Conservation (phyloP, 768 basidiomycete genomes). For the Nidularia sp. region DNA sequence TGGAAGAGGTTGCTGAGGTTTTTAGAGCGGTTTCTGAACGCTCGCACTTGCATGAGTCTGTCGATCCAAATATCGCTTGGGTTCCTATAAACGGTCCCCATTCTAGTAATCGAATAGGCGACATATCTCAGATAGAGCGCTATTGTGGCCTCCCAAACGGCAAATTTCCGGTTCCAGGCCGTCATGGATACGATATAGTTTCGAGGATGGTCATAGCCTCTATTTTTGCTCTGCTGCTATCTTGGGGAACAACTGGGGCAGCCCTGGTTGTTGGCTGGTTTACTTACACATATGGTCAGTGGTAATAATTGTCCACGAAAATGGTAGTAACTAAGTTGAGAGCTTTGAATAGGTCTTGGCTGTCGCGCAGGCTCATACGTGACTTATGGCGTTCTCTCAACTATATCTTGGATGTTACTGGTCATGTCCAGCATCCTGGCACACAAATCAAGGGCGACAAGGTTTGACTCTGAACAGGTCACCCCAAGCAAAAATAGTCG, state of each 20-base stretch:
- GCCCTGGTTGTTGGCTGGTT: conserved; percentile 12
- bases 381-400: conserved; percentile 20
- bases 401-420: conserved; percentile 21
- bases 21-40: conserved; percentile 16
- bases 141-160: background rate
- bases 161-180: background rate
- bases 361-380: conserved; percentile 22
- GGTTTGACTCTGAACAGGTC: conserved; percentile 9
- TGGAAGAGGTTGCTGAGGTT: conserved; percentile 14
- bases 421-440: conserved; percentile 20
- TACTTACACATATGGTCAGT: conserved; percentile 12
- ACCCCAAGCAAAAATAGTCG: background rate
- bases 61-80: conserved; percentile 11
- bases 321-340: too few relatives aligned
- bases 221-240: conserved; percentile 8
- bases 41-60: conserved; percentile 9
- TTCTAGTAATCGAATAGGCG: background rate
- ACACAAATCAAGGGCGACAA: conserved; percentile 1
- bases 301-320: background rate
- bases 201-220: conserved; percentile 13
- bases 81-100: background rate
- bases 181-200: conserved; percentile 2
- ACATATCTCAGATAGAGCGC: background rate
- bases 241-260: conserved; percentile 15
- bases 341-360: conserved; percentile 15